Evolutionary conservation across 139 green algal species (phyloP).

Genomic region (Ulvella scutata): DNA sequence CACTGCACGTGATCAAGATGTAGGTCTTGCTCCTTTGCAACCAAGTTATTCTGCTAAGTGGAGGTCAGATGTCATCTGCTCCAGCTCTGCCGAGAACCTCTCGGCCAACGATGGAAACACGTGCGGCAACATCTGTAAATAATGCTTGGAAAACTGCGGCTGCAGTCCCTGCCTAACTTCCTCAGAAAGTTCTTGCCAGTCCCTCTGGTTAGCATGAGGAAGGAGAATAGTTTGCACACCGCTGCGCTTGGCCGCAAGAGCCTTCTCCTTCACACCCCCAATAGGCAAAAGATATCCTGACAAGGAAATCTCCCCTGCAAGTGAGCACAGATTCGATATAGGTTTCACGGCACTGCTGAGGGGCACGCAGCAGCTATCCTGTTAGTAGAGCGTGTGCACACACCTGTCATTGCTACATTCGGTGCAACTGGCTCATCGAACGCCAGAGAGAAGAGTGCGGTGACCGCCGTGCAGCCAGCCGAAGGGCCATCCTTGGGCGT

Average conservation of each 20-base stretch:
- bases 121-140: background rate
- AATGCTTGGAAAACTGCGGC: background rate
- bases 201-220: conserved; percentile 71
- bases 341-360: background rate
- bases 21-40: too few relatives aligned
- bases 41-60: too few relatives aligned
- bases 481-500: conserved; percentile 89
- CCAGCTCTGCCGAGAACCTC: background rate
- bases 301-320: conserved; percentile 77
- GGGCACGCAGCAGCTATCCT: background rate
- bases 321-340: background rate
- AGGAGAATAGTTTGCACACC: conserved; percentile 64
- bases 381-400: background rate
- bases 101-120: background rate
- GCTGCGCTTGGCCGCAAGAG: conserved; percentile 61
- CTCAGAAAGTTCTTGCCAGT: conserved; percentile 80
- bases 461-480: conserved; percentile 83
- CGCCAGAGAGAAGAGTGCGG: conserved; percentile 80
- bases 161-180: conserved; percentile 1
- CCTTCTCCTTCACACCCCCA: conserved; percentile 89
- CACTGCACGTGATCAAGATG: too few relatives aligned
- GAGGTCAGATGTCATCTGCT: background rate
- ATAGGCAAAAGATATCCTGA: conserved; percentile 87
- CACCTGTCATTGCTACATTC: conserved; percentile 79
- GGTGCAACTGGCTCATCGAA: conserved; percentile 42